Conservation (phyloP, 352 stramenopile species). For the Pythium coloratum region DNA sequence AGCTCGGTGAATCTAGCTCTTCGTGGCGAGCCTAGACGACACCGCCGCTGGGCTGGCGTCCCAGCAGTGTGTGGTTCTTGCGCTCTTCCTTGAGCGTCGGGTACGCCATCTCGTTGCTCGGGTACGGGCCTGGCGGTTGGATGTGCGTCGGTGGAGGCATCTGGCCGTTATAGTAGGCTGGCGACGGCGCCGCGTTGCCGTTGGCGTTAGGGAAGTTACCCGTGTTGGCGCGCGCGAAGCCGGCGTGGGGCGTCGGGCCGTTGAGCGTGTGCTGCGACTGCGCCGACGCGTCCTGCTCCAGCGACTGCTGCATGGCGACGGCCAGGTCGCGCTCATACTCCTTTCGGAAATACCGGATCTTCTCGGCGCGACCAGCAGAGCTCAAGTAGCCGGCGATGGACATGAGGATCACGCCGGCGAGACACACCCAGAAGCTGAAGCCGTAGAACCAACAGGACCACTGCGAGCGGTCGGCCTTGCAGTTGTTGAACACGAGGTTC, state of each 20-base stretch:
- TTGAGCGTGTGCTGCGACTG: slow-evolving; percentile 26
- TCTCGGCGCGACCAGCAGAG: slow-evolving; percentile 76
- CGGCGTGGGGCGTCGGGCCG: slow-evolving; percentile 18
- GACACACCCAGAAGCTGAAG: slow-evolving; percentile 84
- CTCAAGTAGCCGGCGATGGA: slow-evolving; percentile 78
- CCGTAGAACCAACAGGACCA: slow-evolving; percentile 89
- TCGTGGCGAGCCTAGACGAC: slow-evolving; percentile 43
- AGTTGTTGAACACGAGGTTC: slow-evolving; percentile 72
- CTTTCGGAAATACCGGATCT: slow-evolving; percentile 85
- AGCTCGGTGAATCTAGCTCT: background rate
- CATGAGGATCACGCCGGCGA: slow-evolving; percentile 78
- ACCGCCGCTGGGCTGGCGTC: slow-evolving; percentile 58
- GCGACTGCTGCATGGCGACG: slow-evolving; percentile 72
- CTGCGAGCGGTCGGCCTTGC: slow-evolving; percentile 60
- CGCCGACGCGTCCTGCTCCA: slow-evolving; percentile 48
- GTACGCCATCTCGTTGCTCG: slow-evolving; percentile 49
- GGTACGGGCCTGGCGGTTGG: slow-evolving; percentile 18
- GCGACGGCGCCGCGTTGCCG: slow-evolving; percentile 1
- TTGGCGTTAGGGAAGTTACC: background rate
- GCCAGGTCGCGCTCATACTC: slow-evolving; percentile 79
- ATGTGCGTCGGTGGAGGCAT: slow-evolving; percentile 13
- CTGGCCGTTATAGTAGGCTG: slow-evolving; percentile 20
- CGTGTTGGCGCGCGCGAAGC: slow-evolving; percentile 24
- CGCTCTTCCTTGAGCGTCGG: slow-evolving; percentile 61
- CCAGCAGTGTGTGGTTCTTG: slow-evolving; percentile 70